Evolutionary conservation across 306 rosid genomes (phyloP), one percentile per base, ranked within the genome.

Genomic region (Leucaena leucocephala): DNA sequence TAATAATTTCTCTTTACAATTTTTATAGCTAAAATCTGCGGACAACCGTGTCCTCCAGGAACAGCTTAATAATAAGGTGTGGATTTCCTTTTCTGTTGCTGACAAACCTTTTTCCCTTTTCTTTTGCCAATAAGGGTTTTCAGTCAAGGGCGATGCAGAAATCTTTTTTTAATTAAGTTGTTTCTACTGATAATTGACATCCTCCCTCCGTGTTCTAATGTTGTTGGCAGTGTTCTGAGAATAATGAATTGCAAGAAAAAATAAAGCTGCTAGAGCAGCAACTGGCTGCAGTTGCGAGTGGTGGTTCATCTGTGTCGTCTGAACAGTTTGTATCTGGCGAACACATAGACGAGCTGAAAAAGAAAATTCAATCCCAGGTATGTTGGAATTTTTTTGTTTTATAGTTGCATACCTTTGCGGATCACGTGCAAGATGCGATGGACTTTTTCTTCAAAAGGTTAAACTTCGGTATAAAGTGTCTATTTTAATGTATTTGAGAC

Each of bases 11-110:
- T 39, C 35, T 68, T 78, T 71, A 64, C 68, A 67, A 66, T 73
- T 48, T 59, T 35, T 85, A 79, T 87, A 96, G 99, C 84, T 96
- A 82, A 93, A 91, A 88, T 90, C 98, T 35, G 98, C 99, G 8
- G 99, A 96, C 86, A 93, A 96, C 68, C 98, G 98, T 48, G 88
- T 96, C 48, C 99, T 96, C 64, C 97, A 96, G 83, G 98, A 96
- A 68, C 98, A 96, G 81, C 89, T 96, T 81, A 88, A 91, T 81
- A 86, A 90, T 85, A 96, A 91, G 97, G 99, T 91, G 70, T 17
- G 73, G 38, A 59, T 69, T 70, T 16, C 54, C 55, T 75, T 63
- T 40, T 42, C 21, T 44, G 5, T 69, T 66, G 57, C 42, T 19
- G 27, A 43, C 16, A 61, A 71, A 14, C 59, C 40, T 69, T 68